A percentile compares a stretch with the other conserved stretches of the same genome.
Evolutionary conservation across 2,329 filamentous ascomycete species (phyloP).

Genomic region (Aspergillus sp.): DNA sequence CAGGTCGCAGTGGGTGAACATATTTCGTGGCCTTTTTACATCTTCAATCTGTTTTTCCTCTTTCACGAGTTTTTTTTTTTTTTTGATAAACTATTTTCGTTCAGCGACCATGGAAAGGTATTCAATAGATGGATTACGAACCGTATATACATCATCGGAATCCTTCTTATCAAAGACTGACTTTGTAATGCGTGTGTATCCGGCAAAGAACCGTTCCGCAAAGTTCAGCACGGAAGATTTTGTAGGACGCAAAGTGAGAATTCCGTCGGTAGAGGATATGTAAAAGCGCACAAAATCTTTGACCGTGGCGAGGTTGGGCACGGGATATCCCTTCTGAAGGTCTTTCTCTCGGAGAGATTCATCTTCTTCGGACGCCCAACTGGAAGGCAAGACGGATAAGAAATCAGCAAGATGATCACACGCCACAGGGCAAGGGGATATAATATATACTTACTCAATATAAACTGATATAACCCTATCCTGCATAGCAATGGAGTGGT

Average conservation of each 20-base stretch:
- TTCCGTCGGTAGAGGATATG: conserved; percentile 11
- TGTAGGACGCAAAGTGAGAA: conserved; percentile 13
- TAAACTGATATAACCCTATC: conserved; percentile 13
- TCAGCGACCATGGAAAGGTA: neutral
- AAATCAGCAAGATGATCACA: conserved; percentile 6
- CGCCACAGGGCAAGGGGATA: conserved; percentile 1
- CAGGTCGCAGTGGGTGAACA: conserved; percentile 13
- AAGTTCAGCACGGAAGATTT: conserved; percentile 15
- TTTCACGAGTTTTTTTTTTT: conserved; percentile 8
- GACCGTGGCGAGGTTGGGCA: conserved; percentile 10
- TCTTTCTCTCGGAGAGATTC: conserved; percentile 7
- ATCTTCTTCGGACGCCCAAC: conserved; percentile 14
- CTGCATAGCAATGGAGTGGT: conserved; percentile 7
- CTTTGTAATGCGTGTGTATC: conserved; percentile 11
- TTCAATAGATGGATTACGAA: neutral
- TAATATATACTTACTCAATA: conserved; percentile 10
- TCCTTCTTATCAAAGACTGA: conserved; percentile 12
- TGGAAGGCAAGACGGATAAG: conserved; percentile 3
- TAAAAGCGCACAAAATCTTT: conserved; percentile 16
- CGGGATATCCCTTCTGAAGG: conserved; percentile 10
- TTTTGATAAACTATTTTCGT: neutral
- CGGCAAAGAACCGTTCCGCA: conserved; percentile 12
- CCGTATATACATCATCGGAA: conserved; percentile 12
- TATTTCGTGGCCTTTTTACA: conserved; percentile 10
- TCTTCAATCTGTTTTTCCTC: conserved; percentile 10